phyloP scores from a whole-genome alignment of 2,329 filamentous ascomycete genomes.

The Epichloe baconii region DNA sequence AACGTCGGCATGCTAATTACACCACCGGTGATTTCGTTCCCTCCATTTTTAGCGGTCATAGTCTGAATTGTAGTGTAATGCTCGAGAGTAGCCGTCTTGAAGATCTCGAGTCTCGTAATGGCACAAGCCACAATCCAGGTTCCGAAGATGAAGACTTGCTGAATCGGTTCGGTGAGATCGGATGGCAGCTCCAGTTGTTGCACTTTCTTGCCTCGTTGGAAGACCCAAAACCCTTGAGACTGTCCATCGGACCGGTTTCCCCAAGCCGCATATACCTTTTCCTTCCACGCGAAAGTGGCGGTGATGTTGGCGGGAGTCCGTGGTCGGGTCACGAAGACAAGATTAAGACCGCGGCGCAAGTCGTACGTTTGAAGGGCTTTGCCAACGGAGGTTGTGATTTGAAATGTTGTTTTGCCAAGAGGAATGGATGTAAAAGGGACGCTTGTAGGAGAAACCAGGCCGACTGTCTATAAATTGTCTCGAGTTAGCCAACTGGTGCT shows the following conservation, averaged over 20 bases:
- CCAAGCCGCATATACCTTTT: constrained; percentile 82
- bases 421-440: constrained; percentile 86
- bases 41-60: constrained; percentile 40
- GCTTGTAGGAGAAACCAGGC: constrained; percentile 77
- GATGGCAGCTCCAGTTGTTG: constrained; percentile 58
- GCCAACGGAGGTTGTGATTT: constrained; percentile 91
- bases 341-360: constrained; percentile 73
- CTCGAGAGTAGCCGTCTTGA: constrained; percentile 71
- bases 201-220: constrained; percentile 78
- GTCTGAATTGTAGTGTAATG: constrained; percentile 78
- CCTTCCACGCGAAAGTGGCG: constrained; percentile 76
- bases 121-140: constrained; percentile 82
- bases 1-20: constrained; percentile 87
- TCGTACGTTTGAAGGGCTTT: constrained; percentile 92
- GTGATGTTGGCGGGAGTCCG: constrained; percentile 80
- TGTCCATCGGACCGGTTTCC: constrained; percentile 43
- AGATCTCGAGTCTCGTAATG: constrained; percentile 67
- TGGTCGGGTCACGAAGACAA: constrained; percentile 86
- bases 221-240: constrained; percentile 69
- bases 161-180: constrained; percentile 57
- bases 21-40: constrained; percentile 60
- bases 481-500: constrained; percentile 4
- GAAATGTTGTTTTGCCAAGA: constrained; percentile 86
- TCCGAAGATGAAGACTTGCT: constrained; percentile 70
- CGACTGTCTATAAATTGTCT: constrained; percentile 56